A percentile compares a stretch with the other conserved stretches of the same genome.
These are phyloP conservation scores for Candida chauliodis DNA, from an alignment of 805 yeast genomes.

Conservation along the genomic window DNA sequence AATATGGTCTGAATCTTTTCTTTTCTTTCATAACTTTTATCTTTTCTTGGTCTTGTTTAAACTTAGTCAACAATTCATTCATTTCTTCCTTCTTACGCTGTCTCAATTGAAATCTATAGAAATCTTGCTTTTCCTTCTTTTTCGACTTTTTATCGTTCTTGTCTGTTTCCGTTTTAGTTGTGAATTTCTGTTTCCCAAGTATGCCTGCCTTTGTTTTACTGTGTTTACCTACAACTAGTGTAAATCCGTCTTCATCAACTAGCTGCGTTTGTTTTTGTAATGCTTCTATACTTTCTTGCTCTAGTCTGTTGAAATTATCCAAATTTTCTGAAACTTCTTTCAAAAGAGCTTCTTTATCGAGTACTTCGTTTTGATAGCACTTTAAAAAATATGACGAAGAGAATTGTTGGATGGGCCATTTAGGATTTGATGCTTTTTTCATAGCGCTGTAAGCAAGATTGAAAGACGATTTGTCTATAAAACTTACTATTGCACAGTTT, in stretches of 20 bases:
- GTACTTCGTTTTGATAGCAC: conserved; percentile 27
- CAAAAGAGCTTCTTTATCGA: conserved; percentile 52
- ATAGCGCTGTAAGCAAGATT: conserved; percentile 63
- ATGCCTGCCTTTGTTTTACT: conserved; percentile 77
- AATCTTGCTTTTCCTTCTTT: conserved; percentile 80
- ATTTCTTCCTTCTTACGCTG: conserved; percentile 90
- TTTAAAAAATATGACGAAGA: conserved; percentile 42
- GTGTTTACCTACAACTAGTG: conserved; percentile 82
- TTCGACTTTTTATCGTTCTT: conserved; percentile 51
- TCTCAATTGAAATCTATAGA: conserved; percentile 93
- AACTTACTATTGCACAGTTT: conserved; percentile 68
- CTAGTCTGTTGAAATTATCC: conserved; percentile 65
- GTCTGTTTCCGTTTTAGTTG: conserved; percentile 33
- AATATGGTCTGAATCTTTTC: conserved; percentile 84
- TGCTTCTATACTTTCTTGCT: conserved; percentile 55
- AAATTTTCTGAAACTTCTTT: conserved; percentile 58
- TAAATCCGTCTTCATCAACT: conserved; percentile 93
- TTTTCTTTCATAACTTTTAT: conserved; percentile 75
- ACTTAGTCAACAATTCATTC: conserved; percentile 78
- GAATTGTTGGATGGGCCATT: conserved; percentile 36
- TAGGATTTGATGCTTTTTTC: conserved; percentile 41
- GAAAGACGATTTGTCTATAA: conserved; percentile 68
- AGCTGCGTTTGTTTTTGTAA: conserved; percentile 51
- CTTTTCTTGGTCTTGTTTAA: conserved; percentile 87
- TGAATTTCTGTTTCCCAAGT: conserved; percentile 48